Percentiles rank a stretch among this genome's conserved stretches.
phyloP scores from a whole-genome alignment of 2,329 filamentous ascomycete genomes.

The Verticillium longisporum region DNA sequence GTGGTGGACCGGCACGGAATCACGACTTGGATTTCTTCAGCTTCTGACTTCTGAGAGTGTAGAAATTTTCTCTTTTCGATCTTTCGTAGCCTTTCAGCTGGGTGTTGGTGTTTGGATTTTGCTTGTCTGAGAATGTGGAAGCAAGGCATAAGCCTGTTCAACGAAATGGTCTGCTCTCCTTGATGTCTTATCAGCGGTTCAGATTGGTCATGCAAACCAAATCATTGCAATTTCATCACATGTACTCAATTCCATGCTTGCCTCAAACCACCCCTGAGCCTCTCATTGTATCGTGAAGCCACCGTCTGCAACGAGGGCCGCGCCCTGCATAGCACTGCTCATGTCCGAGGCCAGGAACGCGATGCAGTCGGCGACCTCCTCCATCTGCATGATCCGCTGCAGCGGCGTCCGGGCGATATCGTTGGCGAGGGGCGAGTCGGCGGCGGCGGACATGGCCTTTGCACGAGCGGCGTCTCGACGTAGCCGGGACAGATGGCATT shows the following conservation, averaged over 20 bases:
- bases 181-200: too few species aligned
- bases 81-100: background rate
- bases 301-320: conserved; percentile 39
- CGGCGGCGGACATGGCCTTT: conserved; percentile 14
- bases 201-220: background rate
- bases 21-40: conserved; percentile 33
- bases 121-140: background rate
- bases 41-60: conserved; percentile 18
- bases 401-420: conserved; percentile 39
- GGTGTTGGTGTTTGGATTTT: background rate
- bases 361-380: conserved; percentile 48
- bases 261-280: background rate
- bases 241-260: background rate
- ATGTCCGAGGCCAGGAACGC: conserved; percentile 43
- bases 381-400: conserved; percentile 35
- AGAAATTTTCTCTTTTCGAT: background rate
- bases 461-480: conserved; percentile 32
- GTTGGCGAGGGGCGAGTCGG: conserved; percentile 21
- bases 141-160: background rate
- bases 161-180: too few species aligned
- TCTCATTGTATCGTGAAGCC: conserved; percentile 26
- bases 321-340: conserved; percentile 46
- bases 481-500: conserved; percentile 55
- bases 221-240: background rate
- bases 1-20: conserved; percentile 18